Base-by-base conservation (phyloP, 202 grass and related monocot species). In the Dendrocalamus latiflorus region DNA sequence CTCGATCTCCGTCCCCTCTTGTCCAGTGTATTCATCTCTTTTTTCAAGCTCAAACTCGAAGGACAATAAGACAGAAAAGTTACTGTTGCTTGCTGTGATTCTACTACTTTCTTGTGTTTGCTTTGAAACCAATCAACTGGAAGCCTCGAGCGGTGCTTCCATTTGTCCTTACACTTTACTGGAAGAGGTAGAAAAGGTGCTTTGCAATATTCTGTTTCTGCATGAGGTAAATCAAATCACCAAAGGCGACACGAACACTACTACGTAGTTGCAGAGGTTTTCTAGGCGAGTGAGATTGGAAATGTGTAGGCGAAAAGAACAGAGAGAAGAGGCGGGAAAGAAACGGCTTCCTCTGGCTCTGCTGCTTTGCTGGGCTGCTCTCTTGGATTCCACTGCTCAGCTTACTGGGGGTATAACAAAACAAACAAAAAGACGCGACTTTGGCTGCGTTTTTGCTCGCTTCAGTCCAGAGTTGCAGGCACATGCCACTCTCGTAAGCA, bases 111-210 rank as follows among this genome's bases (percentile, higher is more conserved):
- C 9, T 37, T 10, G 13, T 18, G 65, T n/a, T 57, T 54, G 51
- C 61, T 62, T 63, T 74, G 33, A 66, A 83, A 74, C 12, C 59
- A 20, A 54, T 79, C 50, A 34, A 69, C 51, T 72, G 81, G 81
- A 88, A 70, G 8, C 75, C 75, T 88, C 75, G 75, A 80, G 86
- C 75, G 6, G 81, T 28, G 75, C 61, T 43, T 58, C 61, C 11
- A 62, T 89, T 85, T 81, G 76, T 84, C 61, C 16, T 22, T 43
- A 13, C 14, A 8, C 22, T 18, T 75, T 50, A n/a, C 8, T 16
- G 21, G 1, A 13, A 62, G 25, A 16, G 2, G 13, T 4, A 13
- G 6, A 6, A 15, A 8, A 45, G 68, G 16, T 5, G 8, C 28
- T 33, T 70, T 21, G 26, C 24, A 34, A 45, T 79, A 68, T 61